phyloP scores from a whole-genome alignment of 352 stramenopile genomes.

The Pythium dissotocum region DNA sequence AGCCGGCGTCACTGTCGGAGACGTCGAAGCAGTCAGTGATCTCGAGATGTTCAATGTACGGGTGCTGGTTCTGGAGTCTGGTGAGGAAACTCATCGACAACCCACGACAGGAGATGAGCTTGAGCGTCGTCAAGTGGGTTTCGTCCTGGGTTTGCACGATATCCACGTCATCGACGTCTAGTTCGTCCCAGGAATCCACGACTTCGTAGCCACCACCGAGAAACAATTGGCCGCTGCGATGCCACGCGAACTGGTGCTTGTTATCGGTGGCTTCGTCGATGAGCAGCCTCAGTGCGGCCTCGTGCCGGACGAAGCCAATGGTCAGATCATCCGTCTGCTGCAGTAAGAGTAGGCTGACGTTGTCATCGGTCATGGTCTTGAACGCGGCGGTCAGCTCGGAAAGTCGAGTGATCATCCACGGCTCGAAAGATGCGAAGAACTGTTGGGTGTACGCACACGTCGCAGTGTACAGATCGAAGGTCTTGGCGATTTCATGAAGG shows the following conservation, averaged over 20 bases:
- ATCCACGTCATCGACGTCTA: conserved; percentile 69
- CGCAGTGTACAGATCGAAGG: conserved; percentile 70
- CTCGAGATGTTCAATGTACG: conserved; percentile 55
- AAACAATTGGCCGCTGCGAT: conserved; percentile 25
- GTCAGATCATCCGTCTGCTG: conserved; percentile 63
- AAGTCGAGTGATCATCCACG: conserved; percentile 75
- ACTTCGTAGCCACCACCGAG: conserved; percentile 31
- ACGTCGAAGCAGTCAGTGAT: conserved; percentile 76
- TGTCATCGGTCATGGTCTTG: conserved; percentile 71
- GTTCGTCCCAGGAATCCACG: conserved; percentile 71
- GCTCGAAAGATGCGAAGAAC: conserved; percentile 68
- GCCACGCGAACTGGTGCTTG: conserved; percentile 51
- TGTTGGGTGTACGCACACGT: conserved; percentile 59
- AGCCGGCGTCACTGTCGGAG: conserved; percentile 39
- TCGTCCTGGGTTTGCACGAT: conserved; percentile 62
- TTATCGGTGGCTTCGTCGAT: conserved; percentile 32
- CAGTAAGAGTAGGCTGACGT: conserved; percentile 58
- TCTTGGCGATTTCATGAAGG: conserved; percentile 69
- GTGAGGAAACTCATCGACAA: conserved; percentile 53
- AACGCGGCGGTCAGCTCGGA: conserved; percentile 63
- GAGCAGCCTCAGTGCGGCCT: conserved; percentile 45
- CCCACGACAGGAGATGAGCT: conserved; percentile 67
- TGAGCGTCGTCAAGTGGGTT: conserved; percentile 52
- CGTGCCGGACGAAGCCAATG: conserved; percentile 67
- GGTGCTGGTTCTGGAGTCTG: conserved; percentile 43